Evolutionary conservation across 371 early-diverging fungal species (phyloP).

Genomic region (Blastocladiella emersonii): DNA sequence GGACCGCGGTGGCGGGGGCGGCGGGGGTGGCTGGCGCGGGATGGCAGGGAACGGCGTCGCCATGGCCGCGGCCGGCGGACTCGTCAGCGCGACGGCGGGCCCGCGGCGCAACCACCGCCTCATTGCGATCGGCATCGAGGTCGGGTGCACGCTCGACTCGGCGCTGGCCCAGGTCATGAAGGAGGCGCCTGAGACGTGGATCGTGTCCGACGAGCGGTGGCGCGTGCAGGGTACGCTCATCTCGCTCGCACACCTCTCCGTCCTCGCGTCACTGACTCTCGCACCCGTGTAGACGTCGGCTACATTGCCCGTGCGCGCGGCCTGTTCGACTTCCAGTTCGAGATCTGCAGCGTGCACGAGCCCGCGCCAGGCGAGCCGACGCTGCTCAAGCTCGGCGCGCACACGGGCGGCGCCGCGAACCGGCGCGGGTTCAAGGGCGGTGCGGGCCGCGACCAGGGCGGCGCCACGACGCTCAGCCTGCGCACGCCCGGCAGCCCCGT

Average conservation of each 20-base stretch:
- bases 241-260: too few species aligned
- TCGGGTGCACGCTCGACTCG: background rate
- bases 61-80: too few species aligned
- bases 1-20: background rate
- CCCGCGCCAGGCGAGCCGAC: background rate
- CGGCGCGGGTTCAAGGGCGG: background rate
- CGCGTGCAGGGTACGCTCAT: background rate
- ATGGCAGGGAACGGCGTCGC: background rate
- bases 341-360: background rate
- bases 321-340: background rate
- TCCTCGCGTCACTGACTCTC: background rate
- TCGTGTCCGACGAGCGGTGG: background rate
- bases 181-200: background rate
- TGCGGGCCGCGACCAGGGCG: background rate
- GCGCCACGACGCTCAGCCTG: background rate
- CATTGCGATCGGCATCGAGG: background rate
- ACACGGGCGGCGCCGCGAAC: background rate
- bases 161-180: background rate
- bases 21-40: too few species aligned
- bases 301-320: background rate
- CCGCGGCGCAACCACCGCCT: background rate
- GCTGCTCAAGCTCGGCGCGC: background rate
- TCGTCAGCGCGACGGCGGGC: too few species aligned
- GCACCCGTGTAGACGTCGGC: background rate
- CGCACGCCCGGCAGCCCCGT: background rate